These are phyloP conservation scores for Peronospora farinosa DNA, from an alignment of 352 stramenopile species.

Conservation along the genomic window DNA sequence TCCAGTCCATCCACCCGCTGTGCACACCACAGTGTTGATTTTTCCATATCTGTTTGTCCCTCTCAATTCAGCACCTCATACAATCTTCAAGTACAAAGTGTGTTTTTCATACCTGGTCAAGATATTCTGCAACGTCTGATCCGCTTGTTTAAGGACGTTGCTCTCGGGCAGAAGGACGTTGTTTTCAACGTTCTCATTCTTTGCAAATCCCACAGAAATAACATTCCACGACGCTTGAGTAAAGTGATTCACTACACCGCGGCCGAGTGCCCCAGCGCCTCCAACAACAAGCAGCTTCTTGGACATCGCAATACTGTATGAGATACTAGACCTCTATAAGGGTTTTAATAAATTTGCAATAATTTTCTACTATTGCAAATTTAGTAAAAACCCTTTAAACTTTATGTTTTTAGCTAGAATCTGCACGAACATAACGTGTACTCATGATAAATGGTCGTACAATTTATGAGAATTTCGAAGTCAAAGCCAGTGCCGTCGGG, in stretches of 20 bases:
- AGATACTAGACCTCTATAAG: not conserved
- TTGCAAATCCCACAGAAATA: constrained; percentile 63
- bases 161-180: constrained; percentile 45
- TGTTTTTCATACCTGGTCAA: constrained; percentile 22
- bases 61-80: constrained; percentile 1
- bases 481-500: constrained; percentile 62
- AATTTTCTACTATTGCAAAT: too few species aligned
- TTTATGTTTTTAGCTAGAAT: not conserved
- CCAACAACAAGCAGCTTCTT: constrained; percentile 77
- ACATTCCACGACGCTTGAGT: constrained; percentile 54
- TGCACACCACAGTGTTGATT: constrained; percentile 73
- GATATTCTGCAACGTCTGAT: constrained; percentile 45
- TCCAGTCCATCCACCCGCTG: constrained; percentile 73
- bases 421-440: too few species aligned
- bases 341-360: too few species aligned
- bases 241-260: constrained; percentile 59
- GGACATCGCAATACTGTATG: constrained; percentile 8
- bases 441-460: too few species aligned
- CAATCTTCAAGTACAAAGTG: not conserved
- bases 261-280: constrained; percentile 65
- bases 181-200: constrained; percentile 45
- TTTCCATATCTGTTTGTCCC: constrained; percentile 33
- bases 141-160: constrained; percentile 49
- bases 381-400: not conserved
- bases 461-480: constrained; percentile 64